phyloP scores from a whole-genome alignment of 345 rosid species.

The Hibiscus tridactylites region DNA sequence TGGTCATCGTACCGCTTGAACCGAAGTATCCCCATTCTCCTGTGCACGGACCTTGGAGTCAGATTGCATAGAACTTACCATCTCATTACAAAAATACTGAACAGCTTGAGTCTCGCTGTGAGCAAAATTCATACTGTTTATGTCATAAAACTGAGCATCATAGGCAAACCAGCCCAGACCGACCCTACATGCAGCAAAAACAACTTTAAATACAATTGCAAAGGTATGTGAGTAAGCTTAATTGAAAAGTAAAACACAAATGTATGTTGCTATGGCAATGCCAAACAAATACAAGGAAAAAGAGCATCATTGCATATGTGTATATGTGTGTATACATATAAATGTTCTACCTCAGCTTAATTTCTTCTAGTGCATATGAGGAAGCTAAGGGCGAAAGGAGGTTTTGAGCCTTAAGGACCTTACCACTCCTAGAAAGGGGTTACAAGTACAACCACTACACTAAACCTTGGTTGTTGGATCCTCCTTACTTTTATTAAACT shows the following conservation, averaged over 20 bases:
- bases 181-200: conserved; percentile 48
- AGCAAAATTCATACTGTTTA: conserved; percentile 53
- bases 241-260: not conserved
- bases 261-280: not conserved
- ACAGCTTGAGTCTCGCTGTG: conserved; percentile 83
- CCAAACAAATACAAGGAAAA: not conserved
- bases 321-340: not conserved
- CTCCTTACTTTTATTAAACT: not conserved
- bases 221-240: not conserved
- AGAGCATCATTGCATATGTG: not conserved
- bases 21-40: conserved; percentile 48
- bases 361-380: not conserved
- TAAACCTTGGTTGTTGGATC: not conserved
- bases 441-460: not conserved
- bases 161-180: conserved; percentile 96
- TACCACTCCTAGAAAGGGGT: not conserved
- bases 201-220: conserved; percentile 15
- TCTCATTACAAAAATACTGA: conserved; percentile 68
- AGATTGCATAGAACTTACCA: conserved; percentile 44
- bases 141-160: conserved; percentile 90
- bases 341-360: not conserved
- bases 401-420: not conserved
- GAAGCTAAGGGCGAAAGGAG: not conserved
- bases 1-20: conserved; percentile 50
- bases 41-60: conserved; percentile 52